These are phyloP conservation scores for Scedosporium boydii DNA, from an alignment of 2,329 filamentous ascomycete species.

Conservation along the genomic window DNA sequence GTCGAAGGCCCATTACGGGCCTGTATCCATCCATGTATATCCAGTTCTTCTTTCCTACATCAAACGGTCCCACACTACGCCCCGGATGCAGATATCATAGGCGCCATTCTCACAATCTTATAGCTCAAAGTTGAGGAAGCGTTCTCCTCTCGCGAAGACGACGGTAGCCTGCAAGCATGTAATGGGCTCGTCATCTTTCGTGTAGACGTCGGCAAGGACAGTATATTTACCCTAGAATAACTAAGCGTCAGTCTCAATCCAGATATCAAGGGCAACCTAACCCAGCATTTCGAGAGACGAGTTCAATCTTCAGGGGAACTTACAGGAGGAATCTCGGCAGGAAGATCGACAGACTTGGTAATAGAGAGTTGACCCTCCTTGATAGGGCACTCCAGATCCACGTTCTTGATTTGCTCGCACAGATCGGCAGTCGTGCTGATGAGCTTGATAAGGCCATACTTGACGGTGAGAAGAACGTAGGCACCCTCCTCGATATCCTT, in stretches of 20 bases:
- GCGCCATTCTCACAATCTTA: constrained; percentile 12
- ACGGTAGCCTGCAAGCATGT: constrained; percentile 79
- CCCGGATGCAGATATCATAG: background rate
- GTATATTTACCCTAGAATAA: constrained; percentile 71
- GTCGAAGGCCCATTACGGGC: constrained; percentile 3
- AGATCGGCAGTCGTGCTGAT: constrained; percentile 74
- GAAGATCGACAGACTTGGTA: constrained; percentile 75
- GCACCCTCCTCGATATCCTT: constrained; percentile 68
- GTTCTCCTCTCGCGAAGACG: constrained; percentile 39
- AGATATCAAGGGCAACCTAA: background rate
- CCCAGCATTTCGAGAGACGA: background rate
- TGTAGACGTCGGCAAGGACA: constrained; percentile 79
- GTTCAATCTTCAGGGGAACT: constrained; percentile 23
- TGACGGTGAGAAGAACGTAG: constrained; percentile 75
- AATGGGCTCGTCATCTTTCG: constrained; percentile 60
- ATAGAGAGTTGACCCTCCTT: constrained; percentile 66
- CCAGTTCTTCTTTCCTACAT: background rate
- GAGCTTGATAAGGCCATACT: constrained; percentile 87
- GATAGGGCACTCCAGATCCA: constrained; percentile 82
- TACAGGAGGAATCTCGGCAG: constrained; percentile 81
- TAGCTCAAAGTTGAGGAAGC: constrained; percentile 30
- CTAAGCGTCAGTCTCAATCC: background rate
- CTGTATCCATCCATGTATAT: constrained; percentile 7
- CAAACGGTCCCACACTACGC: background rate
- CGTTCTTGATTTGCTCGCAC: constrained; percentile 81